Percentiles rank a stretch among this genome's conserved stretches.
Conservation (phyloP, 2,329 filamentous ascomycete species). For the Mycosphaerelloides madeirae region DNA sequence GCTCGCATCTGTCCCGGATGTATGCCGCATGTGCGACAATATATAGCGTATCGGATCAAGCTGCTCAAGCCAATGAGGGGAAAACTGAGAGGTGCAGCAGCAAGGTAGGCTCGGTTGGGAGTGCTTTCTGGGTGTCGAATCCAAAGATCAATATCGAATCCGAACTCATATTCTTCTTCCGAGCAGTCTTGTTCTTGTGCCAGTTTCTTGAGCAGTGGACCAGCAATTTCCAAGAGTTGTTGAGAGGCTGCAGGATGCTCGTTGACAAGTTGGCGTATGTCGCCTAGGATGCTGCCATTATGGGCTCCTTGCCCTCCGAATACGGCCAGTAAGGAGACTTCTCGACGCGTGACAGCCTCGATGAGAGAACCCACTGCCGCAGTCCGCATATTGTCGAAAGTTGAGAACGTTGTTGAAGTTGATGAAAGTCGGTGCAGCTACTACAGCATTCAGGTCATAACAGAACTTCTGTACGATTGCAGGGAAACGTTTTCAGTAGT, state of each 20-base stretch:
- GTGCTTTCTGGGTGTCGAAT: not conserved
- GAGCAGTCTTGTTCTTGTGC: not conserved
- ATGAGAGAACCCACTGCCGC: no score
- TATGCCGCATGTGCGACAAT: not conserved
- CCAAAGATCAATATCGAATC: not conserved
- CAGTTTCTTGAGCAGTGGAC: not conserved
- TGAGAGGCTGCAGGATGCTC: not conserved
- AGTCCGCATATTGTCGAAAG: no score
- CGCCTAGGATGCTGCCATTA: no score
- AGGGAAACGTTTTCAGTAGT: no score
- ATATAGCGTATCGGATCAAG: not conserved
- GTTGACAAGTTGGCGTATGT: not conserved
- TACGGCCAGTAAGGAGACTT: no score
- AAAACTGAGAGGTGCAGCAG: not conserved
- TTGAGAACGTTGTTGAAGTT: no score
- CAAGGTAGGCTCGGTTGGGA: not conserved
- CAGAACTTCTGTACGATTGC: no score
- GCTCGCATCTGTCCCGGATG: conserved; percentile 74
- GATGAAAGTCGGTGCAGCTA: no score
- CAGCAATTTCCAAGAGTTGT: not conserved
- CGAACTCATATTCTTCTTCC: not conserved
- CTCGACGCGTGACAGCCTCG: not conserved
- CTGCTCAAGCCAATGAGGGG: not conserved
- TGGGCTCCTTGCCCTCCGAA: not conserved
- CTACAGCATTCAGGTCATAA: no score